These are phyloP conservation scores for Choiromyces venosus DNA, from an alignment of 495 filamentous ascomycete genomes.

Conservation along the genomic window DNA sequence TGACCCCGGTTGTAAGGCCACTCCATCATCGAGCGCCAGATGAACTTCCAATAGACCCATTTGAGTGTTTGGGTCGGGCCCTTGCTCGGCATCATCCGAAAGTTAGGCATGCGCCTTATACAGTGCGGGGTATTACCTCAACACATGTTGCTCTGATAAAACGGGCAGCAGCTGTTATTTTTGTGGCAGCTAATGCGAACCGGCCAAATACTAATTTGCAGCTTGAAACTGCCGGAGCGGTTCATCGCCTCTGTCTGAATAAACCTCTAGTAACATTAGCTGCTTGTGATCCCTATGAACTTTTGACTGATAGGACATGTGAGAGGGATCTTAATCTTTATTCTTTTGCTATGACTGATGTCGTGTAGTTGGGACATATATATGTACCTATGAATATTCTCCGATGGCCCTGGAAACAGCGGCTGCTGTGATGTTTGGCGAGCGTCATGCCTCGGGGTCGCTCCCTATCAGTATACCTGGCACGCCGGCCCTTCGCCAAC, in stretches of 20 bases:
- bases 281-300: slow-evolving; percentile 42
- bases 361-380: slow-evolving; percentile 40
- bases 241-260: slow-evolving; percentile 38
- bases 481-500: slow-evolving; percentile 38
- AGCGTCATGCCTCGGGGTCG: slow-evolving; percentile 40
- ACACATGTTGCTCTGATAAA: slow-evolving; percentile 58
- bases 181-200: slow-evolving; percentile 45
- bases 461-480: slow-evolving; percentile 41
- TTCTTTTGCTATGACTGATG: slow-evolving; percentile 16
- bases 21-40: slow-evolving; percentile 41
- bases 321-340: slow-evolving; percentile 9
- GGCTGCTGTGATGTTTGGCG: slow-evolving; percentile 53
- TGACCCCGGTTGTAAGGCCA: slow-evolving; percentile 56
- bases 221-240: slow-evolving; percentile 39
- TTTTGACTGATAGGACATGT: slow-evolving; percentile 41
- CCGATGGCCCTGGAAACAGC: slow-evolving; percentile 52
- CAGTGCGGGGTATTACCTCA: slow-evolving; percentile 54
- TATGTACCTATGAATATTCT: slow-evolving; percentile 48
- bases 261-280: slow-evolving; percentile 42
- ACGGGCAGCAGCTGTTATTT: slow-evolving; percentile 52
- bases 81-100: slow-evolving; percentile 52
- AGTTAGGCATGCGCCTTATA: slow-evolving; percentile 59
- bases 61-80: slow-evolving; percentile 55
- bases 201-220: slow-evolving; percentile 34
- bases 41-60: slow-evolving; percentile 50